Conservation (phyloP, 2,329 filamentous ascomycete genomes). For the Beauveria asiatica region DNA sequence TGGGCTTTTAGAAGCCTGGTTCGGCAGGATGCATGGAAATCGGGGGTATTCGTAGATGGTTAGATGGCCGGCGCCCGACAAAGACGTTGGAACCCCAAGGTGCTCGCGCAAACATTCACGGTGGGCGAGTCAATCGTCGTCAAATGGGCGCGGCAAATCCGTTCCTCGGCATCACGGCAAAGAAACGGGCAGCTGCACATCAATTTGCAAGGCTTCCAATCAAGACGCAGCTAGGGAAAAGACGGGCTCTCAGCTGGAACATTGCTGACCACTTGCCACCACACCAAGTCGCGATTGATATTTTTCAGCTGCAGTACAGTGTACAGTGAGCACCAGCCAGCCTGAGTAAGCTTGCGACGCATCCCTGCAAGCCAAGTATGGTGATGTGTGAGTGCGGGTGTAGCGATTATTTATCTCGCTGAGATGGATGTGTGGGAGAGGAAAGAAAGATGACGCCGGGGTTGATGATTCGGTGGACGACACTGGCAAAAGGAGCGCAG, state of each 20-base stretch:
- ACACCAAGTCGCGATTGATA: not conserved
- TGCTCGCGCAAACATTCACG: not conserved
- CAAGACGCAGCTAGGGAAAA: not conserved
- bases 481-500: not conserved
- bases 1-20: not conserved
- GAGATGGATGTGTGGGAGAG: not conserved
- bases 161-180: not conserved
- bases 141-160: not conserved
- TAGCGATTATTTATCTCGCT: slow-evolving; percentile 1
- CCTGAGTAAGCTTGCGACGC: slow-evolving; percentile 5
- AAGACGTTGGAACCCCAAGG: not conserved
- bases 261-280: not conserved
- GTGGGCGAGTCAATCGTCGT: not conserved
- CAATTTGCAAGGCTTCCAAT: not conserved
- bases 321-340: too few species aligned
- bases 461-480: not conserved
- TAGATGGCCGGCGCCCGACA: not conserved
- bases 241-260: not conserved
- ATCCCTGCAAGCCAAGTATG: not conserved
- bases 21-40: not conserved
- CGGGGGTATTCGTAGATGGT: not conserved
- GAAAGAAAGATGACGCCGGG: not conserved
- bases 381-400: not conserved
- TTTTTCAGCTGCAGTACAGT: not conserved
- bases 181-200: not conserved